Conservation (phyloP, 441 rosid species). For the Viola pubescens region DNA sequence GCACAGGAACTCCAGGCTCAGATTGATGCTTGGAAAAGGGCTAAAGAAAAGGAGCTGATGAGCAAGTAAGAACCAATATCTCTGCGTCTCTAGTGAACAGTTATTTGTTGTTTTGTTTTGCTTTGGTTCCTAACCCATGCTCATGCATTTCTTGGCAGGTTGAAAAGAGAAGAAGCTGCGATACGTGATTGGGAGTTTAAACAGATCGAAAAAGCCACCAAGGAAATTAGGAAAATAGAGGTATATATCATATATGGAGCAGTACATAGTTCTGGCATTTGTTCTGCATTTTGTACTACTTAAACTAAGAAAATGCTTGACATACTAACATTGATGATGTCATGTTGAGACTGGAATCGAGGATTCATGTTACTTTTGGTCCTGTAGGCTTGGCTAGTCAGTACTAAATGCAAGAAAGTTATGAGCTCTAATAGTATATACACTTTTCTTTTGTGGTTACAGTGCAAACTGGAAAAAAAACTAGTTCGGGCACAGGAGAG, state of each 20-base stretch:
- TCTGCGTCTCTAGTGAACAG: neutral
- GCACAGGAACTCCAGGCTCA: neutral
- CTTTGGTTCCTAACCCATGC: neutral
- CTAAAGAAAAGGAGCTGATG: slow-evolving; percentile 4
- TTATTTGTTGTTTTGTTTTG: neutral
- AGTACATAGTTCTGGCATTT: neutral
- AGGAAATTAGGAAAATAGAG: slow-evolving; percentile 1
- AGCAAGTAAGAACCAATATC: neutral
- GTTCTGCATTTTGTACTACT: too few species aligned
- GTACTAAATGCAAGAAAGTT: neutral
- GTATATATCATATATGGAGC: neutral
- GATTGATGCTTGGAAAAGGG: neutral
- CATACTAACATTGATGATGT: too few species aligned
- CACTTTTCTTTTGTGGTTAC: neutral
- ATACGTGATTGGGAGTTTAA: neutral
- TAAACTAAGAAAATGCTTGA: too few species aligned
- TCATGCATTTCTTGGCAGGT: neutral
- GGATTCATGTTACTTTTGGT: neutral
- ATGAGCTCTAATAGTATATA: neutral
- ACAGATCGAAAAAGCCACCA: neutral
- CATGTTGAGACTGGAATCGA: too few species aligned
- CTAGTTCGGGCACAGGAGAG: neutral
- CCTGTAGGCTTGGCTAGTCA: neutral
- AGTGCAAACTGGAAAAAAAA: neutral
- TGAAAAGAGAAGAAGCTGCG: neutral